Evolutionary conservation across 768 basidiomycete species (phyloP).

Genomic region (Russula earlei): DNA sequence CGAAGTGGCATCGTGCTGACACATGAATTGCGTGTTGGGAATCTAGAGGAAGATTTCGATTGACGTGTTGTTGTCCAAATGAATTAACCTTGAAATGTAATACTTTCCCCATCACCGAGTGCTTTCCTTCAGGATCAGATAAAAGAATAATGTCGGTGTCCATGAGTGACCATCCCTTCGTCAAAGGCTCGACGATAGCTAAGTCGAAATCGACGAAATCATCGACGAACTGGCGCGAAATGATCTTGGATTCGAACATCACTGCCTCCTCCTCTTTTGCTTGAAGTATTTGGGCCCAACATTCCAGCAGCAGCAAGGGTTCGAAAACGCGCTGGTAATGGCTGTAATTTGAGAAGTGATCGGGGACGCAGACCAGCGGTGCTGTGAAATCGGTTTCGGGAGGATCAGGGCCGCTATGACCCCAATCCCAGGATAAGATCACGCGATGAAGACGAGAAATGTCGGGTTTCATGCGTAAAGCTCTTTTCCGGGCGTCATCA

Average conservation of each 20-base stretch:
- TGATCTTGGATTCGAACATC: constrained; percentile 51
- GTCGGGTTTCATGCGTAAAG: constrained; percentile 73
- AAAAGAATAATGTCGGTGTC: constrained; percentile 87
- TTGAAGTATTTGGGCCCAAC: constrained; percentile 80
- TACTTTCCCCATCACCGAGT: constrained; percentile 64
- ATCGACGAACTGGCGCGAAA: constrained; percentile 61
- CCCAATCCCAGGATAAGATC: constrained; percentile 82
- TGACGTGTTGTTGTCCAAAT: constrained; percentile 43
- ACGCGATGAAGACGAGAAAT: constrained; percentile 66
- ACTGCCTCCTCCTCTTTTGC: constrained; percentile 60
- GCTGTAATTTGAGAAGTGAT: constrained; percentile 49
- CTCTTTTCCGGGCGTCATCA: constrained; percentile 52
- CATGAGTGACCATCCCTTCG: constrained; percentile 61
- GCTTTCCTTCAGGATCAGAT: constrained; percentile 43
- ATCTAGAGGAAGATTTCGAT: constrained; percentile 43
- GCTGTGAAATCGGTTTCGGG: constrained; percentile 37
- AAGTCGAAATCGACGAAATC: constrained; percentile 79
- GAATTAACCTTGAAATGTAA: constrained; percentile 35
- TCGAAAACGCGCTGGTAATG: constrained; percentile 73
- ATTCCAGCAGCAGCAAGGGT: constrained; percentile 79
- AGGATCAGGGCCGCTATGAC: constrained; percentile 52
- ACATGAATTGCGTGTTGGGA: constrained; percentile 14
- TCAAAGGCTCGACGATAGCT: constrained; percentile 45
- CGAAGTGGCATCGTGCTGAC: constrained; percentile 22
- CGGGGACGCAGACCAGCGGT: constrained; percentile 42